These are phyloP conservation scores for Tricholoma matsutake DNA, from an alignment of 768 basidiomycete species.

Conservation along the genomic window DNA sequence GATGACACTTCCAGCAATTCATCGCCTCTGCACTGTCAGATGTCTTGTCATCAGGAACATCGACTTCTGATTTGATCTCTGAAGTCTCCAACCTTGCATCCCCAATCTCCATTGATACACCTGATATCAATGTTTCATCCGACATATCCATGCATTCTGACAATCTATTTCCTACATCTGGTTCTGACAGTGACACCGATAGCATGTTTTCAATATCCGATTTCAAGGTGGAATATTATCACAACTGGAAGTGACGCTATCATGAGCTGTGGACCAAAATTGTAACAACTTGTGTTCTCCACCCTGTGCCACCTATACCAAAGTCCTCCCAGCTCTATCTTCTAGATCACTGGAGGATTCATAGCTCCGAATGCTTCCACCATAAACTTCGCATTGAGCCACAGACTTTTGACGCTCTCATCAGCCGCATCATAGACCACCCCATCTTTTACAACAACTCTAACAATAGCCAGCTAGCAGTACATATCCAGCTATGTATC, in stretches of 20 bases:
- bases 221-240: background rate
- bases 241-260: no score
- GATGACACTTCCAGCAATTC: background rate
- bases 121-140: background rate
- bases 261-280: background rate
- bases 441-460: slow-evolving; percentile 22
- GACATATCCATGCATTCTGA: background rate
- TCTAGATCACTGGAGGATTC: background rate
- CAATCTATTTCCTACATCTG: background rate
- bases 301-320: background rate
- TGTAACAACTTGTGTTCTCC: background rate
- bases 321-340: background rate
- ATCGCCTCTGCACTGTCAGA: background rate
- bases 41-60: background rate
- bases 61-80: background rate
- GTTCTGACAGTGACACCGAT: background rate
- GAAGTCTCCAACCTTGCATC: background rate
- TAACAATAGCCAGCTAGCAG: slow-evolving; percentile 15
- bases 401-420: slow-evolving; percentile 2
- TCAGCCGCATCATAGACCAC: slow-evolving; percentile 11
- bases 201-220: background rate
- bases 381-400: background rate
- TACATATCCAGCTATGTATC: slow-evolving; percentile 20
- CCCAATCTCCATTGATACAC: background rate
- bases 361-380: background rate